Percentiles rank a stretch among this genome's conserved stretches.
Evolutionary conservation across 2,329 filamentous ascomycete genomes (phyloP).

Genomic region (Claviceps africana): DNA sequence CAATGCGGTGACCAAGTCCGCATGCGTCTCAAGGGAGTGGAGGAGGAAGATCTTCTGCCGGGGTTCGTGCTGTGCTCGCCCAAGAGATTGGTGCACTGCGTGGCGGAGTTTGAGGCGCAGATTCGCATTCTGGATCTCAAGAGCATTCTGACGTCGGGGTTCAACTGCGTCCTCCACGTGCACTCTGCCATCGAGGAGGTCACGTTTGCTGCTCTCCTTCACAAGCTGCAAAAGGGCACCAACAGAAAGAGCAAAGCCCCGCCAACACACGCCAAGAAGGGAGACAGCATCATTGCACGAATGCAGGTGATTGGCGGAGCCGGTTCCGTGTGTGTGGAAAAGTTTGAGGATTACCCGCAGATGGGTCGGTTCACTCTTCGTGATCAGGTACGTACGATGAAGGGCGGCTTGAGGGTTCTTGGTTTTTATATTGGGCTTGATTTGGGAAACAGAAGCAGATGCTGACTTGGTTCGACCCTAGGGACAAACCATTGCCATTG

Average conservation of each 20-base stretch:
- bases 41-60: constrained; percentile 92
- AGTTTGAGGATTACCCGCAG: constrained; percentile 91
- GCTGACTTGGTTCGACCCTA: constrained; percentile 22
- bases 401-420: not conserved
- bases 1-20: constrained; percentile 93
- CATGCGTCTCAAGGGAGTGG: constrained; percentile 79
- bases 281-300: constrained; percentile 77
- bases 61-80: constrained; percentile 94
- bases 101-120: constrained; percentile 83
- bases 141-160: constrained; percentile 83
- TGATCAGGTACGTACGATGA: constrained; percentile 54
- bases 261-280: constrained; percentile 76
- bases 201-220: constrained; percentile 73
- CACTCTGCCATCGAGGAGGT: constrained; percentile 97
- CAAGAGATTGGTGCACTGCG: constrained; percentile 85
- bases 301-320: constrained; percentile 77
- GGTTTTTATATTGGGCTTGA: not conserved
- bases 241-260: constrained; percentile 84
- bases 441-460: not conserved
- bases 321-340: constrained; percentile 81
- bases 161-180: constrained; percentile 95
- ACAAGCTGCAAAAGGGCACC: constrained; percentile 93
- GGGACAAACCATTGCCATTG: constrained; percentile 98
- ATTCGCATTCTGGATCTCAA: constrained; percentile 91
- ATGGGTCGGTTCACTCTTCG: constrained; percentile 80